Evolutionary conservation across 2,329 filamentous ascomycete species (phyloP).

Genomic region (Hypoxylon sp.): DNA sequence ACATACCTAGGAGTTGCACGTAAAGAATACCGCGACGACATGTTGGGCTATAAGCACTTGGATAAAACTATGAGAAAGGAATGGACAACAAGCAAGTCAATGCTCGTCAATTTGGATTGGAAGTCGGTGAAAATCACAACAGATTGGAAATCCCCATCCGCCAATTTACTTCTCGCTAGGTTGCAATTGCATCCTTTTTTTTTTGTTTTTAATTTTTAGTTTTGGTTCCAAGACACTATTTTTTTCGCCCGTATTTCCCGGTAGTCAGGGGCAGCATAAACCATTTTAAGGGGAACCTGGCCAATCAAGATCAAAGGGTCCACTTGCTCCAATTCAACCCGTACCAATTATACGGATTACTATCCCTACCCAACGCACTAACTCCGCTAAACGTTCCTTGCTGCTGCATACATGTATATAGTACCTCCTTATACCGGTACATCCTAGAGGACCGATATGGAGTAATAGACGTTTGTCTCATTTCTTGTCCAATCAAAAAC

Average conservation of each 20-base stretch:
- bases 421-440: too few relatives aligned
- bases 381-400: too few relatives aligned
- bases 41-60: constrained; percentile 26
- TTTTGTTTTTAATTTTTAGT: constrained; percentile 23
- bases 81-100: constrained; percentile 40
- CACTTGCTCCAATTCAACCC: constrained; percentile 15
- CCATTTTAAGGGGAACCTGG: not conserved
- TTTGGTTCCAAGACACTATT: not conserved
- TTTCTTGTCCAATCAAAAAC: too few relatives aligned
- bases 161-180: too few relatives aligned
- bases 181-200: too few relatives aligned
- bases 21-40: constrained; percentile 42
- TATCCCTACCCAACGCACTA: too few relatives aligned
- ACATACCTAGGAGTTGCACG: constrained; percentile 43
- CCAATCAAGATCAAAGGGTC: constrained; percentile 13
- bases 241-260: constrained; percentile 21
- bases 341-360: too few relatives aligned
- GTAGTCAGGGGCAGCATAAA: constrained; percentile 35
- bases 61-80: constrained; percentile 33
- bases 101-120: constrained; percentile 36
- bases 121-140: constrained; percentile 4
- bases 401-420: too few relatives aligned
- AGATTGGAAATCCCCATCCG: constrained; percentile 9
- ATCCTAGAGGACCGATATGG: too few relatives aligned
- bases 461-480: too few relatives aligned